These are phyloP conservation scores for Dendrobium nobile DNA, from an alignment of 106 monocot species.

Conservation along the genomic window DNA sequence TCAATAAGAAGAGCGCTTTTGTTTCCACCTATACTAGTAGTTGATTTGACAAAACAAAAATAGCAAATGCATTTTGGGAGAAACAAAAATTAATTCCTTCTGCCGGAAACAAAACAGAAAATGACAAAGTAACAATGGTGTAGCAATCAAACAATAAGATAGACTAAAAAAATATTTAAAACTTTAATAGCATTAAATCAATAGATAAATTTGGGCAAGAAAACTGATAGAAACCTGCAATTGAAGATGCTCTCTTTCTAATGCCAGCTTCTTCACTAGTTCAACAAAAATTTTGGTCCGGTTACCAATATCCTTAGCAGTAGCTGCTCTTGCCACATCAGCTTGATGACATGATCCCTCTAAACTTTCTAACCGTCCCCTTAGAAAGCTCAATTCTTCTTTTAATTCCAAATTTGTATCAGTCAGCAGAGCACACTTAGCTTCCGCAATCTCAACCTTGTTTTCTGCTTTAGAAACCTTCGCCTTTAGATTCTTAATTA, in stretches of 20 bases:
- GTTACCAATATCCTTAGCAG: slow-evolving; percentile 67
- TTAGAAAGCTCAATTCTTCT: slow-evolving; percentile 66
- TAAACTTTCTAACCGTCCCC: slow-evolving; percentile 42
- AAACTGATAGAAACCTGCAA: slow-evolving; percentile 34
- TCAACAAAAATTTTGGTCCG: slow-evolving; percentile 62
- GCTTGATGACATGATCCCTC: slow-evolving; percentile 52
- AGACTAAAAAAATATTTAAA: not conserved
- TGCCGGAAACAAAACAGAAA: not conserved
- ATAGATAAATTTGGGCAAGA: not conserved
- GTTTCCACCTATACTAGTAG: not conserved
- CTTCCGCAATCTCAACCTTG: slow-evolving; percentile 62
- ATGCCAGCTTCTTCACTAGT: slow-evolving; percentile 54
- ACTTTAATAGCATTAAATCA: not conserved
- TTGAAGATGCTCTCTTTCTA: slow-evolving; percentile 73
- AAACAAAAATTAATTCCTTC: not conserved
- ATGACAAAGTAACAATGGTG: not conserved
- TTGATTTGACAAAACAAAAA: not conserved
- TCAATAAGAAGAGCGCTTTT: too few species aligned
- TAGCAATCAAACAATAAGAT: not conserved
- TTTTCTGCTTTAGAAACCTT: slow-evolving; percentile 73
- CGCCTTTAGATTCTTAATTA: slow-evolving; percentile 68
- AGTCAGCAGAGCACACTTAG: slow-evolving; percentile 52
- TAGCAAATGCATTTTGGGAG: not conserved
- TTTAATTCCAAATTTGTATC: slow-evolving; percentile 80
- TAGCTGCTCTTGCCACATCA: slow-evolving; percentile 44